These are phyloP conservation scores for Ogataea naganishii DNA, from an alignment of 805 yeast species.

Conservation along the genomic window DNA sequence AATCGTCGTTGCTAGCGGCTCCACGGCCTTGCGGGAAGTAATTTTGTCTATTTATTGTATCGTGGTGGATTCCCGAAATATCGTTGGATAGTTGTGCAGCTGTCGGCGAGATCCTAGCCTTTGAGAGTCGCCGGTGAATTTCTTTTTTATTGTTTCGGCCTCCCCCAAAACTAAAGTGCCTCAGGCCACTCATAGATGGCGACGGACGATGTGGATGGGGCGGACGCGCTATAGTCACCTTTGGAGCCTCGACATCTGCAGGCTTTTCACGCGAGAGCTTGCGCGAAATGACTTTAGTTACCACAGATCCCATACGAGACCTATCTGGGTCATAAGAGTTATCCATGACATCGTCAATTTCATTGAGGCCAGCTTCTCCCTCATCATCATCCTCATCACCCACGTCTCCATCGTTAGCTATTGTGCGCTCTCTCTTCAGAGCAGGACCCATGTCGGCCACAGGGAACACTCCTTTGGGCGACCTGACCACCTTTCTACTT, in stretches of 20 bases:
- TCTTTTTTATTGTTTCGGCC: conserved; percentile 22
- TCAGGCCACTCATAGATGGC: too few species aligned
- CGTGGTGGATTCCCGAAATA: conserved; percentile 33
- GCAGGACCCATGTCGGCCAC: conserved; percentile 74
- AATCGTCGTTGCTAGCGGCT: too few species aligned
- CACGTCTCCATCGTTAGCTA: conserved; percentile 31
- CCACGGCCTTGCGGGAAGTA: too few species aligned
- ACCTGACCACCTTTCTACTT: conserved; percentile 24
- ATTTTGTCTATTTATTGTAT: conserved; percentile 12
- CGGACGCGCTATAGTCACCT: too few species aligned
- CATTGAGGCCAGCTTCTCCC: conserved; percentile 20
- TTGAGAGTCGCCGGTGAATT: conserved; percentile 22
- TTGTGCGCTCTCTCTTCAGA: conserved; percentile 42
- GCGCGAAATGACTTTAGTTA: too few species aligned
- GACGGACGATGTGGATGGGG: too few species aligned
- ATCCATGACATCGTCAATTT: conserved; percentile 14
- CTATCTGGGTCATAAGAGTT: conserved; percentile 18
- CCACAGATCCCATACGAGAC: conserved; percentile 17
- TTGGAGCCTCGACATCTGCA: too few species aligned
- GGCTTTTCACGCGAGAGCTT: too few species aligned
- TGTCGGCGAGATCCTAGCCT: conserved; percentile 29
- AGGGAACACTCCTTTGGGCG: conserved; percentile 76
- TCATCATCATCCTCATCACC: conserved; percentile 20
- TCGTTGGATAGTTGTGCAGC: conserved; percentile 36
- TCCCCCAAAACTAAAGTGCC: conserved; percentile 22